Base-by-base conservation (phyloP, 192 early-diverging fungal genomes). In the Oehlia diaphana region DNA sequence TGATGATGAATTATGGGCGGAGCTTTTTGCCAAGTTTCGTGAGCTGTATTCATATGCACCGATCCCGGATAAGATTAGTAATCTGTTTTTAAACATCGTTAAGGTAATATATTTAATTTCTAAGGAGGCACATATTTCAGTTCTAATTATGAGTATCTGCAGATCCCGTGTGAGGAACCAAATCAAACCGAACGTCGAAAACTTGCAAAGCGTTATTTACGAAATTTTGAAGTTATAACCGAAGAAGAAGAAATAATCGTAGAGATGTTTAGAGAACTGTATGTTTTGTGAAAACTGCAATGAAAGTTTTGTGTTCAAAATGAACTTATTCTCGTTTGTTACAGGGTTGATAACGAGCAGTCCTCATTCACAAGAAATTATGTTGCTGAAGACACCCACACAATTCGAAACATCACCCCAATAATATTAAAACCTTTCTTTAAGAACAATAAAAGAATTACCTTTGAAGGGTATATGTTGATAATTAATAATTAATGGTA, bases 201-300 rank as follows among this genome's bases (percentile, higher is more conserved):
- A 69, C 39, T 65, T 50, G 61, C 63, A 77, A 77, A 39, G 64
- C 14, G 63, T 2, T 77, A 47, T 35, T 65, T 77, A 63, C 39
- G 37, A 69, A 19, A 68, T 70, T 78, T 49, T 61, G 67, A 78
- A 23, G 23, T 5, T 4, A 69, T 19, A 66, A 61, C 16, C 42
- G 66, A 78, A 47, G 77, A 69, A 58, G 77, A 78, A 58, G 33
- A 61, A 37, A 69, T 78, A 23, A 69, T 78, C 9, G 23, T 78
- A 26, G 66, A 78, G 21, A 66, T 78, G 77, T 78, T 77, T 50
- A 19, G 37, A 44, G 23, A 74, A 61, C 31, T 66, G 65, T 66
- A 66, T 66, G 65, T 66, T 66, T 66, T 6, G 31, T 26, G 65
- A 66, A 70, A 35, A 61, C 19, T n/a, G 26, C 19, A 62, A 74